A percentile compares a stretch with the other conserved stretches of the same genome.
These are phyloP conservation scores for Aegilops speltoides DNA, from an alignment of 176 grass and related monocot genomes.

Conservation along the genomic window DNA sequence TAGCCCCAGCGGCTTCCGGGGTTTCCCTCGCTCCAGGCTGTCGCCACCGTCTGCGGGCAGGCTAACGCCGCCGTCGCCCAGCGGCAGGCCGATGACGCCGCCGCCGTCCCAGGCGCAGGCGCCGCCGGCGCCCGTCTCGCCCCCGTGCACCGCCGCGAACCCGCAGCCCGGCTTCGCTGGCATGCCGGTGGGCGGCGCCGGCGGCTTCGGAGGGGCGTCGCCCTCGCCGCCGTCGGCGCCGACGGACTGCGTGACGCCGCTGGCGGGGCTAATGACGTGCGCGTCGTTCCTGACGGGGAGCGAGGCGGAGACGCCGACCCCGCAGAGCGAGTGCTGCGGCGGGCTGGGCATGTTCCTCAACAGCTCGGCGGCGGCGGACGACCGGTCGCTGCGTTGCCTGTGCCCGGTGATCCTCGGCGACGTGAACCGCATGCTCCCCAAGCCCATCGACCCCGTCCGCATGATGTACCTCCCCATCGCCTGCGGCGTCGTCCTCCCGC, in stretches of 20 bases:
- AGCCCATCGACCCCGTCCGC: slow-evolving; percentile 43
- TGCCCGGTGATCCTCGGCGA: slow-evolving; percentile 52
- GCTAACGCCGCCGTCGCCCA: neutral
- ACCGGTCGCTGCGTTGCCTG: slow-evolving; percentile 39
- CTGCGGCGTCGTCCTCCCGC: slow-evolving; percentile 47
- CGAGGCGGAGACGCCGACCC: slow-evolving; percentile 35
- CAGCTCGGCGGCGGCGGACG: slow-evolving; percentile 8
- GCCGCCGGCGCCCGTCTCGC: neutral
- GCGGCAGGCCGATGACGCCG: neutral
- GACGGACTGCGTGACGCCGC: slow-evolving; percentile 51
- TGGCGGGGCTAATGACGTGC: slow-evolving; percentile 51
- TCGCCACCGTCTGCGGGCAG: slow-evolving; percentile 7
- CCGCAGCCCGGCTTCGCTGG: slow-evolving; percentile 29
- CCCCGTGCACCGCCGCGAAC: neutral
- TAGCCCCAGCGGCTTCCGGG: slow-evolving; percentile 12
- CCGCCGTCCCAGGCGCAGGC: neutral
- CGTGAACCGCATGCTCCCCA: slow-evolving; percentile 48
- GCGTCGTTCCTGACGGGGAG: slow-evolving; percentile 47
- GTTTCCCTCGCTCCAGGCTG: slow-evolving; percentile 8
- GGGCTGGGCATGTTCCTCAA: slow-evolving; percentile 35
- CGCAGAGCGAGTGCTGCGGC: slow-evolving; percentile 42
- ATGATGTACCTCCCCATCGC: slow-evolving; percentile 54
- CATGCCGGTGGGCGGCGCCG: neutral
- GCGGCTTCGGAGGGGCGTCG: no score
- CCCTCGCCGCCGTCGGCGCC: neutral